Evolutionary conservation across 2,329 filamentous ascomycete species (phyloP).

Genomic region (Waltergamsia citrina): DNA sequence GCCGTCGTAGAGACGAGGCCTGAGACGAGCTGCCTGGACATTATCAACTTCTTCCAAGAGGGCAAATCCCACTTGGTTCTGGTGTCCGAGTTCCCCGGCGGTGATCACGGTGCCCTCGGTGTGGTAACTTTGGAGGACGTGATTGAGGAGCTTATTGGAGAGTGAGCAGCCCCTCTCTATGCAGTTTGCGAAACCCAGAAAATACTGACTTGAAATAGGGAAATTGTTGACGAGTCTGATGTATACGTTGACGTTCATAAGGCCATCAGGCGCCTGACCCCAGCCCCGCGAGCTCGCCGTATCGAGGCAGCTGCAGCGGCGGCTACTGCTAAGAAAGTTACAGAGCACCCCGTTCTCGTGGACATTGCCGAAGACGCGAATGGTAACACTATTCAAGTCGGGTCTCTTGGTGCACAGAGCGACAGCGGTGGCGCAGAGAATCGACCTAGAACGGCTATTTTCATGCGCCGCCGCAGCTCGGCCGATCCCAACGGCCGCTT

Average conservation of each 20-base stretch:
- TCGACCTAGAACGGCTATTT: slow-evolving; percentile 43
- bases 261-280: slow-evolving; percentile 80
- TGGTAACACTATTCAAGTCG: slow-evolving; percentile 16
- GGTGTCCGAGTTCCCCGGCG: slow-evolving; percentile 83
- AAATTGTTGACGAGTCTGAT: slow-evolving; percentile 98
- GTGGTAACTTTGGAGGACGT: slow-evolving; percentile 97
- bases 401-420: slow-evolving; percentile 24
- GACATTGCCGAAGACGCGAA: slow-evolving; percentile 33
- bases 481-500: slow-evolving; percentile 42
- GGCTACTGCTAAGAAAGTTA: slow-evolving; percentile 18
- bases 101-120: slow-evolving; percentile 80
- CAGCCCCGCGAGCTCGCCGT: slow-evolving; percentile 67
- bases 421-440: slow-evolving; percentile 30
- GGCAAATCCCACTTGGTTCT: slow-evolving; percentile 98
- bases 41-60: slow-evolving; percentile 99
- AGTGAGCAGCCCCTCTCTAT: slow-evolving; percentile 50
- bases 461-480: slow-evolving; percentile 50
- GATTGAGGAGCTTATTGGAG: slow-evolving; percentile 96
- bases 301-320: slow-evolving; percentile 24
- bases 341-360: slow-evolving; percentile 18
- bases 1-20: slow-evolving; percentile 91
- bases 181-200: neutral
- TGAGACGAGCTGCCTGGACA: slow-evolving; percentile 93
- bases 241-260: slow-evolving; percentile 98
- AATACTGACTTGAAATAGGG: slow-evolving; percentile 39